These are phyloP conservation scores for Starmerella kuoi DNA, from an alignment of 805 yeast genomes.

Conservation along the genomic window DNA sequence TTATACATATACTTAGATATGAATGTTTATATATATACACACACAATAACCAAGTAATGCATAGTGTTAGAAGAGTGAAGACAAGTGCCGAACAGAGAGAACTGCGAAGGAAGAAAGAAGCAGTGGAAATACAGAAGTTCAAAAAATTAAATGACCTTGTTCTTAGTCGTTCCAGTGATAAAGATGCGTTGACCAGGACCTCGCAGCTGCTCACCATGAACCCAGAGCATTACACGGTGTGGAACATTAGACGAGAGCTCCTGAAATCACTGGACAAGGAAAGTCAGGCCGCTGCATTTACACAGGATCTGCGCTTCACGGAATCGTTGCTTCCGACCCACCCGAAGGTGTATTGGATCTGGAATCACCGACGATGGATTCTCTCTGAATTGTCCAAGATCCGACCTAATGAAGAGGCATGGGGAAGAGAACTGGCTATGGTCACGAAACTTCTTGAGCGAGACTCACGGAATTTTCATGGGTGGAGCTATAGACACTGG, in stretches of 20 bases:
- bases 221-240: constrained; percentile 78
- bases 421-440: constrained; percentile 59
- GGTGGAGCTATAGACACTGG: constrained; percentile 85
- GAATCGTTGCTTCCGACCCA: constrained; percentile 45
- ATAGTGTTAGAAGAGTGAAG: constrained; percentile 54
- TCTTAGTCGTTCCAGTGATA: constrained; percentile 23
- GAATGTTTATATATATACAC: no score
- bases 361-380: constrained; percentile 88
- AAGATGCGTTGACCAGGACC: constrained; percentile 40
- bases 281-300: constrained; percentile 27
- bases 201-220: constrained; percentile 48
- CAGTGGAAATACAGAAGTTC: constrained; percentile 46
- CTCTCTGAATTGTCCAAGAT: constrained; percentile 31
- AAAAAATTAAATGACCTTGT: constrained; percentile 35
- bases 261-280: constrained; percentile 28
- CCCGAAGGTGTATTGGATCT: constrained; percentile 94
- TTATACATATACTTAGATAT: no score
- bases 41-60: no score
- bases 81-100: constrained; percentile 44
- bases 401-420: constrained; percentile 31
- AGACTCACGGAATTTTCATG: constrained; percentile 84
- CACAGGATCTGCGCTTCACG: constrained; percentile 50
- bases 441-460: constrained; percentile 54
- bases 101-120: constrained; percentile 46
- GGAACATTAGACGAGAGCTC: constrained; percentile 82